Conservation (phyloP, 176 grass and related monocot species). For the Triticum timopheevii region DNA sequence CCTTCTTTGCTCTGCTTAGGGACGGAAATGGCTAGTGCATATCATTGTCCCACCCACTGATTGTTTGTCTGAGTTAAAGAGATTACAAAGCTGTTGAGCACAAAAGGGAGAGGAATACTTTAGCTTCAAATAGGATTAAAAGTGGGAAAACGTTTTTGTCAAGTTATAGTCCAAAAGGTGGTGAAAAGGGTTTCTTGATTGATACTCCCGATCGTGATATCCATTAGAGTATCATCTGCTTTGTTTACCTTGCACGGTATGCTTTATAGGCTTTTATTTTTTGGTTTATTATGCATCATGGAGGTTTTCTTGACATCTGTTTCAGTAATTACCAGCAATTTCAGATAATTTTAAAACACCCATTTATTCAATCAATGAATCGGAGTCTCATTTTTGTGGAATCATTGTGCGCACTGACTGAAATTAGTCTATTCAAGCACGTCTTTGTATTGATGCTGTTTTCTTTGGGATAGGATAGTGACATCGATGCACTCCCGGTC, state of each 20-base stretch:
- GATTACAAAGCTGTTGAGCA: not conserved
- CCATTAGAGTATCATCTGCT: conserved; percentile 15
- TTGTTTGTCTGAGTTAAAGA: not conserved
- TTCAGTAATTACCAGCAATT: not conserved
- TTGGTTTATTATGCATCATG: not conserved
- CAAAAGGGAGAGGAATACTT: not conserved
- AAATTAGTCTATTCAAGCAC: conserved; percentile 30
- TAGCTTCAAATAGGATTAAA: not conserved
- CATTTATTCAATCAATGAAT: conserved; percentile 6
- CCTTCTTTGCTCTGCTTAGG: not conserved
- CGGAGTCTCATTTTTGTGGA: conserved; percentile 14
- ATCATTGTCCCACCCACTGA: not conserved
- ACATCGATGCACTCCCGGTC: conserved; percentile 33
- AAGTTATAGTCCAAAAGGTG: not conserved
- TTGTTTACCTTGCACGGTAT: not conserved
- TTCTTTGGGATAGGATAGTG: conserved; percentile 30
- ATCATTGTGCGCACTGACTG: not conserved
- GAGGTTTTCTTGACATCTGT: not conserved
- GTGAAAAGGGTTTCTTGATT: conserved; percentile 14
- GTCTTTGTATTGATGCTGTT: conserved; percentile 28
- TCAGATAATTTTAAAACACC: not conserved
- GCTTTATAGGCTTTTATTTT: not conserved
- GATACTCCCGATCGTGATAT: conserved; percentile 30
- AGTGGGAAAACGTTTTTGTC: conserved; percentile 19
- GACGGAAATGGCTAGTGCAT: not conserved